Conservation (phyloP, 441 rosid genomes). For the Adansonia rubrostipa region DNA sequence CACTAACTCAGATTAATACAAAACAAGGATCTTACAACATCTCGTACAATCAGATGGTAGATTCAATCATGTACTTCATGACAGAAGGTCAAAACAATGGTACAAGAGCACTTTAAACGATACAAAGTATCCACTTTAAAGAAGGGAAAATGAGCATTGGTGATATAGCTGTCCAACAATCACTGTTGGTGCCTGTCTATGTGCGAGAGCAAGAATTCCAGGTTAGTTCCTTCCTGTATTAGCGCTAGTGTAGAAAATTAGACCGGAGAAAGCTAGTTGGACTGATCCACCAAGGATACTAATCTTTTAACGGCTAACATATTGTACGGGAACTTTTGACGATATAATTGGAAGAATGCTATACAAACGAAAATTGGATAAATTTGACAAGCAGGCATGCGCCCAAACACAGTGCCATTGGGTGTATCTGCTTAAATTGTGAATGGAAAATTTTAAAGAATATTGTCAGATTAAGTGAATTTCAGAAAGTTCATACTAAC, state of each 20-base stretch:
- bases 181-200: background rate
- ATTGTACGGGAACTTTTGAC: background rate
- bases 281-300: too few relatives aligned
- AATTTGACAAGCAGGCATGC: constrained; percentile 1
- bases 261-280: too few relatives aligned
- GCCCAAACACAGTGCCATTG: background rate
- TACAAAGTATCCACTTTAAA: constrained; percentile 10
- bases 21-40: constrained; percentile 1
- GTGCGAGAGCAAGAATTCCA: constrained; percentile 4
- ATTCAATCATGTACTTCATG: constrained; percentile 13
- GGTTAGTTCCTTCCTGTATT: background rate
- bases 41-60: constrained; percentile 18
- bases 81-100: constrained; percentile 4
- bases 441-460: background rate
- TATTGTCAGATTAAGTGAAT: background rate
- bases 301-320: background rate
- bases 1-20: background rate
- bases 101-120: background rate
- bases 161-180: background rate
- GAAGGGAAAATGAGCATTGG: background rate
- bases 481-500: background rate
- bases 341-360: background rate
- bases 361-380: background rate
- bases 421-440: background rate
- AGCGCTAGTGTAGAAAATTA: too few relatives aligned